A percentile compares a stretch with the other conserved stretches of the same genome.
phyloP scores from a whole-genome alignment of 1,284 basidiomycete species.

The Rhodotorula sp. region DNA sequence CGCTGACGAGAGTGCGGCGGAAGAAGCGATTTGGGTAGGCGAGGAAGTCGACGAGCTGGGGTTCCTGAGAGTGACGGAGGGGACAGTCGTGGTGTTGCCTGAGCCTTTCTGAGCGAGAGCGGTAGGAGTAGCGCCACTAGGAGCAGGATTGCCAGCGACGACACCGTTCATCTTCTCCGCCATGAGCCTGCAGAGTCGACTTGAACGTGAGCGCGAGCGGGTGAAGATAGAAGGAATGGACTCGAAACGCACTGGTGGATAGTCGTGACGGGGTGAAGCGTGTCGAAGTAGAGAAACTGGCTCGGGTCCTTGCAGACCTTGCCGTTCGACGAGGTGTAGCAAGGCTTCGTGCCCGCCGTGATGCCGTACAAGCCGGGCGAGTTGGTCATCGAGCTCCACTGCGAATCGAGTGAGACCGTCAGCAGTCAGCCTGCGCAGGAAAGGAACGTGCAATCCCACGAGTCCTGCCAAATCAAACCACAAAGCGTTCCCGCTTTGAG shows the following conservation, averaged over 20 bases:
- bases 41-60: no score
- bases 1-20: no score
- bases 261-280: slow-evolving; percentile 35
- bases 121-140: background rate
- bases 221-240: no score
- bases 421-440: background rate
- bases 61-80: no score
- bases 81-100: no score
- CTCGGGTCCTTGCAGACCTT: slow-evolving; percentile 29
- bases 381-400: slow-evolving; percentile 30
- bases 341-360: slow-evolving; percentile 15
- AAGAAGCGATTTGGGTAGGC: no score
- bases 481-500: slow-evolving; percentile 1
- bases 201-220: background rate
- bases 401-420: background rate
- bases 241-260: slow-evolving; percentile 16
- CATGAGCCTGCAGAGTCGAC: slow-evolving; percentile 8
- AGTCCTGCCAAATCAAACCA: slow-evolving; percentile 32
- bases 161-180: slow-evolving; percentile 27
- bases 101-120: no score
- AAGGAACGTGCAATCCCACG: background rate
- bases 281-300: slow-evolving; percentile 35
- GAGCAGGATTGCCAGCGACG: background rate
- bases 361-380: slow-evolving; percentile 19
- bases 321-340: slow-evolving; percentile 28